A percentile compares a stretch with the other conserved stretches of the same genome.
Evolutionary conservation across 1,284 basidiomycete species (phyloP).

Genomic region (Dichomitus squalens): DNA sequence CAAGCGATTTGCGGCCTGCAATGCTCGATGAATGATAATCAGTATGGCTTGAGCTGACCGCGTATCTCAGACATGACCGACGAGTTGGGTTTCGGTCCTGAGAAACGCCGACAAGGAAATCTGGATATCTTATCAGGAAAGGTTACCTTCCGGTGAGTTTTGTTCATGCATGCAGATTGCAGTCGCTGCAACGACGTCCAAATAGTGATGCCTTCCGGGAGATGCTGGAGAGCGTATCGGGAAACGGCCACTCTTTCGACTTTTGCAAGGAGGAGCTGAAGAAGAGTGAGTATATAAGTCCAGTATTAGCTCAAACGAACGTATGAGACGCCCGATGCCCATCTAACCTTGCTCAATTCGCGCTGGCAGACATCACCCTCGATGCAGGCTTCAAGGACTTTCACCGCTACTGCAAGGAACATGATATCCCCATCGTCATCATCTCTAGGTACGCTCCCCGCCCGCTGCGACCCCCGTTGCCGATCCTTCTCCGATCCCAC

Average conservation of each 20-base stretch:
- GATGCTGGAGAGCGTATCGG: constrained; percentile 76
- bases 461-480: background rate
- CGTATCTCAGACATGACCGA: constrained; percentile 71
- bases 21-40: too few relatives aligned
- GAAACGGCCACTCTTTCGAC: constrained; percentile 73
- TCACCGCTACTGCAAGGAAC: constrained; percentile 76
- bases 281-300: constrained; percentile 43
- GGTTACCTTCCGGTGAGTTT: constrained; percentile 69
- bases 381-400: constrained; percentile 90
- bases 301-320: background rate
- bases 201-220: constrained; percentile 75
- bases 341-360: background rate
- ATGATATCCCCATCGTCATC: constrained; percentile 86
- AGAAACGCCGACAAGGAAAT: constrained; percentile 72
- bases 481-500: background rate
- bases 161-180: background rate
- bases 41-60: too few relatives aligned
- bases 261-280: constrained; percentile 73
- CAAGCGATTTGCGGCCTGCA: background rate
- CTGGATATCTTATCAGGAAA: constrained; percentile 69
- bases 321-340: background rate
- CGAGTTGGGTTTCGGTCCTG: constrained; percentile 73
- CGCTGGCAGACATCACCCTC: constrained; percentile 70
- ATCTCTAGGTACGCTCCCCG: constrained; percentile 75
- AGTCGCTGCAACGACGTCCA: background rate